Conservation (phyloP, 2,329 filamentous ascomycete genomes). For the Paecilomyces fulvus region DNA sequence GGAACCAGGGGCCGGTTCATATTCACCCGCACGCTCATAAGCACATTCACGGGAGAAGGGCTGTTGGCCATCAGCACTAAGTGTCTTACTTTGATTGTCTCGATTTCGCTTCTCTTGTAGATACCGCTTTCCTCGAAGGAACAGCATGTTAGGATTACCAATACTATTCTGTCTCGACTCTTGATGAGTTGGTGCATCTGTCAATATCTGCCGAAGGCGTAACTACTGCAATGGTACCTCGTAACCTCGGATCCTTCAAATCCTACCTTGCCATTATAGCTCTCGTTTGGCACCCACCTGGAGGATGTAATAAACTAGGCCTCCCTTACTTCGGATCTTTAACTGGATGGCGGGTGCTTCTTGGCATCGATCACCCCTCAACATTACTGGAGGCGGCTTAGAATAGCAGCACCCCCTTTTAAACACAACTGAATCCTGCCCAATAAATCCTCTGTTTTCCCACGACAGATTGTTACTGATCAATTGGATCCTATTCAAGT, state of each 20-base stretch:
- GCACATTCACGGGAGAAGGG: conserved; percentile 14
- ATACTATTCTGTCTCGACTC: background rate
- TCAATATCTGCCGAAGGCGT: background rate
- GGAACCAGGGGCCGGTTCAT: conserved; percentile 6
- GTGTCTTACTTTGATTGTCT: background rate
- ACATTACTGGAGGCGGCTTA: background rate
- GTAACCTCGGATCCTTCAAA: background rate
- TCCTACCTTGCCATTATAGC: background rate
- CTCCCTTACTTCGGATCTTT: background rate
- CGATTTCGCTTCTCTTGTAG: background rate
- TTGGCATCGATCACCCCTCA: background rate
- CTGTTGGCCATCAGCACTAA: conserved; percentile 12
- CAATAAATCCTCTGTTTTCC: background rate
- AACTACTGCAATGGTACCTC: background rate
- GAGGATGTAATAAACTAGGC: background rate
- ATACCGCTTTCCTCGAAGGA: background rate
- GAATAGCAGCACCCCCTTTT: background rate
- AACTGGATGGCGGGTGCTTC: background rate
- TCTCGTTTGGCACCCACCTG: background rate
- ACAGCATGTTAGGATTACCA: background rate
- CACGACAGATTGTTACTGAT: background rate
- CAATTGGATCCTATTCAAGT: background rate
- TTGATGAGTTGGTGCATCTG: background rate
- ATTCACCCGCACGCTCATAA: conserved; percentile 7
- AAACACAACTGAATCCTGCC: background rate